Evolutionary conservation across 2,329 filamentous ascomycete species (phyloP).

Genomic region (Rutstroemia sydowiana): DNA sequence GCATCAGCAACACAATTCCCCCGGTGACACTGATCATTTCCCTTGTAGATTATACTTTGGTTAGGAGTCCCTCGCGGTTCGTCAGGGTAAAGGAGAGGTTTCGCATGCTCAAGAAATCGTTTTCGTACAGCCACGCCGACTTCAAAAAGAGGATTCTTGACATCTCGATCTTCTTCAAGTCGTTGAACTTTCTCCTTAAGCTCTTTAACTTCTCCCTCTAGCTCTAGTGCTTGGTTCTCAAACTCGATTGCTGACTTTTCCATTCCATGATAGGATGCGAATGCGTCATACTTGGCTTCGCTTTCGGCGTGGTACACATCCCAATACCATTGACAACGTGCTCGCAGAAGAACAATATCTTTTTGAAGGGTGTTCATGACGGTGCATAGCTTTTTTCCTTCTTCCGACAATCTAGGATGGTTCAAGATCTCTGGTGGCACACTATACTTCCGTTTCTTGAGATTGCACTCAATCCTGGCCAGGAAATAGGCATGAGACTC

Average conservation of each 20-base stretch:
- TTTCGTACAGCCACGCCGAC: constrained; percentile 1
- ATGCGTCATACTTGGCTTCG: neutral
- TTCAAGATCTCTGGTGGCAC: too few relatives aligned
- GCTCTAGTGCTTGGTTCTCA: neutral
- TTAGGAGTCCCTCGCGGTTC: neutral
- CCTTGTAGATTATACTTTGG: neutral
- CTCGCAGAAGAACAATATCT: neutral
- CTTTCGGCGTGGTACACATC: neutral
- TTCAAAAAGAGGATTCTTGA: neutral
- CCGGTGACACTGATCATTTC: constrained; percentile 5
- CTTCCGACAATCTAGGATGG: neutral
- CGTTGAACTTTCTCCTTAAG: neutral
- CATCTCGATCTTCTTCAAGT: neutral
- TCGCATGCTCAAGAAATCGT: constrained; percentile 3
- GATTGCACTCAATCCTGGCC: too few relatives aligned
- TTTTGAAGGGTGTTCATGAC: neutral
- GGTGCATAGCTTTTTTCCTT: neutral
- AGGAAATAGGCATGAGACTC: too few relatives aligned
- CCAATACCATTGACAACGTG: neutral
- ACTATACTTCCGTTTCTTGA: too few relatives aligned
- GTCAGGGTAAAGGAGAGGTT: neutral
- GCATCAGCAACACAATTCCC: neutral
- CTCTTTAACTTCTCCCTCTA: neutral
- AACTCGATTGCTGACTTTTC: neutral
- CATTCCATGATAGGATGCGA: neutral